Evolutionary conservation across 2,329 filamentous ascomycete genomes (phyloP), one percentile per base, ranked within the genome.

Genomic region (Eutypa lata): DNA sequence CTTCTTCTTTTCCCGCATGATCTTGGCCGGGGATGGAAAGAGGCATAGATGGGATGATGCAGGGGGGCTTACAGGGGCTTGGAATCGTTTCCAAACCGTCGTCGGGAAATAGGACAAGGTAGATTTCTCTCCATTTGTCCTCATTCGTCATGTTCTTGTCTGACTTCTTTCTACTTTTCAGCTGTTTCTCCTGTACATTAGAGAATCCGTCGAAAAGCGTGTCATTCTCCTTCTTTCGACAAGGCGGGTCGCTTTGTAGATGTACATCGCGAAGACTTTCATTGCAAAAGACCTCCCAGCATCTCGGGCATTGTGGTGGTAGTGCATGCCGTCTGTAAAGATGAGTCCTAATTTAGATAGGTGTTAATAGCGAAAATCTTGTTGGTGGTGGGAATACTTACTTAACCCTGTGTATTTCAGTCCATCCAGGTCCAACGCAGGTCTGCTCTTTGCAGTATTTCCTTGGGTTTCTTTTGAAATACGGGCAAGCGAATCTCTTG

Each of bases 401-500:
- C 43, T 51, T 51, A 2, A 51, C 28, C 24, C 49, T 31, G 31
- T 47, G 49, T 18, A 51, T 35, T 28, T 43, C 44, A 10, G 18
- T n/a, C 49, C 49, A 51, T 19, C 49, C 49, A 19, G 49, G 49
- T 19, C 49, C 49, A 13, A 44, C 28, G 22, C 49, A 51, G n/a
- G 49, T 21, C 24, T 26, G 18, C 40, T 51, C n/a, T 13, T 26
- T 22, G 19, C 22, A 38, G n/a, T 51, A 40, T 26, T 35, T 51
- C 13, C 38, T 21, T 24, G 49, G 49, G 19, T 21, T 40, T 47
- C 49, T 42, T 31, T 51, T 51, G 19, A 47, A 51, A 22, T 46
- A 51, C 2, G 49, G 49, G 16, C 49, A 51, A 11, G 49, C 42
- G n/a, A 51, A 51, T 43, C 49, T 42, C 5, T 28, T 42, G 5